These are phyloP conservation scores for Mycosphaerella sp. DNA, from an alignment of 2,329 filamentous ascomycete species.

Conservation along the genomic window DNA sequence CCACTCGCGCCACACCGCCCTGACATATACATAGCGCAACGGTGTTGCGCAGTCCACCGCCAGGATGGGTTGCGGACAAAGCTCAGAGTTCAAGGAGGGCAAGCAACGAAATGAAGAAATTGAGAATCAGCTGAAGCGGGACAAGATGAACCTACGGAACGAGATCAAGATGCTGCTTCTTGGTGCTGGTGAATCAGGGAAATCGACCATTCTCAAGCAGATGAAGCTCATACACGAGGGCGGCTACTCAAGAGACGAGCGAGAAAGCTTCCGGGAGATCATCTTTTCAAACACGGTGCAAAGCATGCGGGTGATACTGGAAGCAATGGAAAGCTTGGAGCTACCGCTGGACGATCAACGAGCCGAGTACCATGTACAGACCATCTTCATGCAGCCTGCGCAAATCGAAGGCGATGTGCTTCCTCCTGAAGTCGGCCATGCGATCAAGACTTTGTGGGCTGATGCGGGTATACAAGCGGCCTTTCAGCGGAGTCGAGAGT, in stretches of 20 bases:
- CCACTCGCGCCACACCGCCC: neutral
- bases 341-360: constrained; percentile 84
- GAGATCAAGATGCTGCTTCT: constrained; percentile 99
- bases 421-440: constrained; percentile 87
- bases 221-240: constrained; percentile 99
- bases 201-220: constrained; percentile 91
- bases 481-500: constrained; percentile 92
- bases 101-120: constrained; percentile 99
- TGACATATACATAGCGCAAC: constrained; percentile 10
- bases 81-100: constrained; percentile 99
- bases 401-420: constrained; percentile 94
- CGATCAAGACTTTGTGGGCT: constrained; percentile 88
- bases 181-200: constrained; percentile 96
- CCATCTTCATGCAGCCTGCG: constrained; percentile 96
- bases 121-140: constrained; percentile 97
- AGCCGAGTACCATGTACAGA: constrained; percentile 96
- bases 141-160: constrained; percentile 98
- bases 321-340: constrained; percentile 63
- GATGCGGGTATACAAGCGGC: constrained; percentile 89
- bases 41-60: constrained; percentile 33
- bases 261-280: constrained; percentile 65
- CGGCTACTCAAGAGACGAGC: constrained; percentile 87
- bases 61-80: constrained; percentile 99
- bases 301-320: constrained; percentile 64
- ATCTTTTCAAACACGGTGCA: constrained; percentile 67